phyloP scores from a whole-genome alignment of 2,329 filamentous ascomycete genomes.

The Monosporascus sp. region DNA sequence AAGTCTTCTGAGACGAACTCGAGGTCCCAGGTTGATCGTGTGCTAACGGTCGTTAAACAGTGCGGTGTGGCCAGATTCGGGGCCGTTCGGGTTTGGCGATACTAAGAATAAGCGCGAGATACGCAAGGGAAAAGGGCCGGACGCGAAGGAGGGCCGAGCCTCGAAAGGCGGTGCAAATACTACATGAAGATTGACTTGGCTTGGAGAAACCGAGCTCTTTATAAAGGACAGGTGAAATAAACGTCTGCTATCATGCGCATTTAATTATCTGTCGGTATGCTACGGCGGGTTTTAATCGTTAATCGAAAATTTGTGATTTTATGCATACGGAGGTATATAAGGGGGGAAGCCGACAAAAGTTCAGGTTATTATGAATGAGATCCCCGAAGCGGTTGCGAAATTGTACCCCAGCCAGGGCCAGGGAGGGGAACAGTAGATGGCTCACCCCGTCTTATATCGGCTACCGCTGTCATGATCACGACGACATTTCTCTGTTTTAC shows the following conservation, averaged over 20 bases:
- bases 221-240: neutral
- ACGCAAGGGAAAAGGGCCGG: neutral
- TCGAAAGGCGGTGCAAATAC: neutral
- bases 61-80: neutral
- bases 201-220: too few relatives aligned
- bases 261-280: too few relatives aligned
- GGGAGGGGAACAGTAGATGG: neutral
- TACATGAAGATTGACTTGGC: neutral
- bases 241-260: neutral
- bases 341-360: too few relatives aligned
- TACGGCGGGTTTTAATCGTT: too few relatives aligned
- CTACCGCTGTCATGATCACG: neutral
- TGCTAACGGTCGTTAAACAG: neutral
- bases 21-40: too few relatives aligned
- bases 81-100: neutral
- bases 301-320: too few relatives aligned
- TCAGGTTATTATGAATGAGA: too few relatives aligned
- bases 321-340: too few relatives aligned
- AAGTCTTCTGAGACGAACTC: conserved; percentile 5
- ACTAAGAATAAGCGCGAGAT: neutral
- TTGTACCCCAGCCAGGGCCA: too few relatives aligned
- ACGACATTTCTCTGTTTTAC: neutral
- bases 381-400: too few relatives aligned
- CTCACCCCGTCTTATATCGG: neutral
- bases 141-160: neutral